These are phyloP conservation scores for Psilocybe azurescens DNA, from an alignment of 768 basidiomycete genomes.

Conservation along the genomic window DNA sequence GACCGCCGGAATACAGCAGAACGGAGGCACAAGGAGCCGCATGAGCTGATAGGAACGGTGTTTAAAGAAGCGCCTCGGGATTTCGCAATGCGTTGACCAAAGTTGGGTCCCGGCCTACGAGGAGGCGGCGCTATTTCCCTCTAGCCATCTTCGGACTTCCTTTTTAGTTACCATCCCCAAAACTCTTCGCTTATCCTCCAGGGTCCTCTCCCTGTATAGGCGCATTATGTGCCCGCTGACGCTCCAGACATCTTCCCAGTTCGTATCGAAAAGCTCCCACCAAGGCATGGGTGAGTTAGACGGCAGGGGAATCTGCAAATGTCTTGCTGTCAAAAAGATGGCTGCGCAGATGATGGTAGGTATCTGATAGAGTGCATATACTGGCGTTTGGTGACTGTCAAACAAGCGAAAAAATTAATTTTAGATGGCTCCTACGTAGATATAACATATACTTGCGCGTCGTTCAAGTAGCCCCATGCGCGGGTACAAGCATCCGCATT, in stretches of 20 bases:
- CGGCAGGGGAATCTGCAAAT: constrained; percentile 76
- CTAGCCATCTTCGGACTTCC: constrained; percentile 84
- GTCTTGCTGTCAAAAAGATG: constrained; percentile 81
- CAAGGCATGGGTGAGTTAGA: constrained; percentile 75
- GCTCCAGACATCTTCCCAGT: constrained; percentile 87
- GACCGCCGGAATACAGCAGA: too few relatives aligned
- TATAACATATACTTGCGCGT: constrained; percentile 68
- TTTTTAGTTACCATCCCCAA: constrained; percentile 74
- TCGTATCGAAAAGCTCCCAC: constrained; percentile 95
- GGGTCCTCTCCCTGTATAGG: constrained; percentile 66
- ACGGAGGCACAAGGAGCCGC: background rate
- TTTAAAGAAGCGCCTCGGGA: background rate
- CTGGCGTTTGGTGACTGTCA: constrained; percentile 90
- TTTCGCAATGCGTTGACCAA: background rate
- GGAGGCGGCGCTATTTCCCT: constrained; percentile 43
- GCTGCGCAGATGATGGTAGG: constrained; percentile 90
- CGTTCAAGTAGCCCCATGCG: constrained; percentile 97
- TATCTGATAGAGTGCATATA: constrained; percentile 88
- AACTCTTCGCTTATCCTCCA: constrained; percentile 48
- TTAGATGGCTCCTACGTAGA: background rate
- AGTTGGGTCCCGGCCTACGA: constrained; percentile 1
- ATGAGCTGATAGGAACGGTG: background rate
- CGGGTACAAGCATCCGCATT: constrained; percentile 70
- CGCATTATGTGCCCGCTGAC: constrained; percentile 87
- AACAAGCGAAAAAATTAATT: background rate